Percentiles rank a stretch among this genome's conserved stretches.
Evolutionary conservation across 2,329 filamentous ascomycete genomes (phyloP).

Genomic region (Fusarium pilosicola): DNA sequence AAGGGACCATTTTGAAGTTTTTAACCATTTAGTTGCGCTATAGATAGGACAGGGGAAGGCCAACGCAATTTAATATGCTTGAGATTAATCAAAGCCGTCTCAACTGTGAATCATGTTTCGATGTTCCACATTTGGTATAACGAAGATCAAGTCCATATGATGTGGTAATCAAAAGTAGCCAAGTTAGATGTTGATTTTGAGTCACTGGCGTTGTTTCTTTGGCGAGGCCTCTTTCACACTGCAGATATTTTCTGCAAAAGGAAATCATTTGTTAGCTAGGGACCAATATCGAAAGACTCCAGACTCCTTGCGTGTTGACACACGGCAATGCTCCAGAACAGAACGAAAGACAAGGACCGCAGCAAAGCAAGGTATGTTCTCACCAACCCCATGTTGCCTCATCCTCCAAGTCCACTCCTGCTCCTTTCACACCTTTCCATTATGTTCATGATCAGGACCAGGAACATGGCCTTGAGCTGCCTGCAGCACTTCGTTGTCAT

Average conservation of each 20-base stretch:
- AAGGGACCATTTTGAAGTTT: not conserved
- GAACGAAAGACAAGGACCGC: not conserved
- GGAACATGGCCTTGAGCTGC: constrained; percentile 1
- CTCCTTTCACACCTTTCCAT: not conserved
- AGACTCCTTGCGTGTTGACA: constrained; percentile 29
- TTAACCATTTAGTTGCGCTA: too few species aligned
- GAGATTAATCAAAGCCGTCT: not conserved
- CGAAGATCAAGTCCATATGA: too few species aligned
- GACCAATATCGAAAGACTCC: constrained; percentile 6
- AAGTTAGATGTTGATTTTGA: not conserved
- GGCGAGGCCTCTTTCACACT: not conserved
- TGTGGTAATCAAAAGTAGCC: not conserved
- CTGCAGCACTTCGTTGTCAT: constrained; percentile 38
- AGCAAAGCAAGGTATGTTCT: constrained; percentile 13
- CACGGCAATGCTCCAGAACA: not conserved
- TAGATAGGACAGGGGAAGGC: not conserved
- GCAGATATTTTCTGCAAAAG: not conserved
- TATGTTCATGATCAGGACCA: not conserved
- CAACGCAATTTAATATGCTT: not conserved
- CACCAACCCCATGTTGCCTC: constrained; percentile 19
- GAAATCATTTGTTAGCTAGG: not conserved
- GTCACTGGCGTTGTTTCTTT: not conserved
- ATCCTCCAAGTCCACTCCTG: not conserved
- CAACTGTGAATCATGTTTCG: not conserved
- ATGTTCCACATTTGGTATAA: not conserved